A percentile compares a stretch with the other conserved stretches of the same genome.
phyloP scores from a whole-genome alignment of 164 flowering plant species.

The Liquidambar formosana region DNA sequence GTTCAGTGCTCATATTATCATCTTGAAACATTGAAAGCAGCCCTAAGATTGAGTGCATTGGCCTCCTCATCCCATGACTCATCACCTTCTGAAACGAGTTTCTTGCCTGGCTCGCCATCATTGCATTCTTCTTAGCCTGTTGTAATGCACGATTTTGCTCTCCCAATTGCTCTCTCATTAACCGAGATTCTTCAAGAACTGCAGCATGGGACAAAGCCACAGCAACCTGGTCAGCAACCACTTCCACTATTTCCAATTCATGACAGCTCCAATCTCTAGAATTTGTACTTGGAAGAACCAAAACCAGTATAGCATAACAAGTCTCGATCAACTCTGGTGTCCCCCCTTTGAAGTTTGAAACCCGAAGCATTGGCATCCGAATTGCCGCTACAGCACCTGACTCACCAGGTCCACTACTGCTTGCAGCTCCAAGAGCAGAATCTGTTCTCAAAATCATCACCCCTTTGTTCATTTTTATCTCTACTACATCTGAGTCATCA shows the following conservation, averaged over 20 bases:
- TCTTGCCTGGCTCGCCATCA: constrained; percentile 64
- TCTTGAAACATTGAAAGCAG: constrained; percentile 51
- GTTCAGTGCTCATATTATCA: constrained; percentile 33
- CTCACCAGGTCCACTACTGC: constrained; percentile 28
- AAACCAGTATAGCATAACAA: constrained; percentile 48
- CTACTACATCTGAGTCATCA: constrained; percentile 34
- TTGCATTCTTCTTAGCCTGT: constrained; percentile 45
- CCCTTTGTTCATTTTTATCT: constrained; percentile 29
- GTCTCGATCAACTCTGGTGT: constrained; percentile 41
- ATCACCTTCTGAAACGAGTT: constrained; percentile 55
- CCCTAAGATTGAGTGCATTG: constrained; percentile 54
- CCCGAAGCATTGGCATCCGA: constrained; percentile 44
- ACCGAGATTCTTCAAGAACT: constrained; percentile 63
- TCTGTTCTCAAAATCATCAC: constrained; percentile 31
- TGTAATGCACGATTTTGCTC: constrained; percentile 53
- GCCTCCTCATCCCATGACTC: constrained; percentile 59
- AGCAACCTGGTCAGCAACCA: constrained; percentile 72
- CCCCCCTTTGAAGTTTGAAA: constrained; percentile 51
- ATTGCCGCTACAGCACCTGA: constrained; percentile 46
- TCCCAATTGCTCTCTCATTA: constrained; percentile 49
- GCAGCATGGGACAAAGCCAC: constrained; percentile 79
- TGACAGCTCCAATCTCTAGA: constrained; percentile 34
- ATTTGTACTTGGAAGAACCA: constrained; percentile 48
- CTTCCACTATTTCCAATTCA: constrained; percentile 64
- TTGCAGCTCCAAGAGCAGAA: constrained; percentile 39